phyloP scores from a whole-genome alignment of 1,139 yeast genomes.

The Kurtzmaniella quercitrusa region DNA sequence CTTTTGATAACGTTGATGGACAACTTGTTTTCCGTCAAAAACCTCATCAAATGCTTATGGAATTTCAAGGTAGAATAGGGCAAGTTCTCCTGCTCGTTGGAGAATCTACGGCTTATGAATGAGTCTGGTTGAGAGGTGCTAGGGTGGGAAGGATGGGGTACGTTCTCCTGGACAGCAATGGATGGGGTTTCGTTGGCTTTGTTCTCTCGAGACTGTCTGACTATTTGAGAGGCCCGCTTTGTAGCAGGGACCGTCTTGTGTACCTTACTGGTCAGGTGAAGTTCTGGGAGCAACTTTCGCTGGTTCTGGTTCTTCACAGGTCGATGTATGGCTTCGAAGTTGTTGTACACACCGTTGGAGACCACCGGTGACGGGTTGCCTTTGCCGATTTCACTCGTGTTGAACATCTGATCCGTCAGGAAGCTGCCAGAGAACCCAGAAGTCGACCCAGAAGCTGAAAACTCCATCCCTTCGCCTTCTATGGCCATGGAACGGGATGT shows the following conservation, averaged over 20 bases:
- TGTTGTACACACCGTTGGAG: background rate
- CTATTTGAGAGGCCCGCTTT: too few species aligned
- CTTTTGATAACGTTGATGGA: conserved; percentile 46
- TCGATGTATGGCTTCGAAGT: background rate
- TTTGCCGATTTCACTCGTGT: background rate
- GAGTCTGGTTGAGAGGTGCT: background rate
- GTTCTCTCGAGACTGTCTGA: too few species aligned
- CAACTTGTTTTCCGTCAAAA: conserved; percentile 48
- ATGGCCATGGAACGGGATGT: conserved; percentile 31
- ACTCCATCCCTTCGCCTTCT: conserved; percentile 37
- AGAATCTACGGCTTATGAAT: background rate
- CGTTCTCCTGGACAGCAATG: too few species aligned
- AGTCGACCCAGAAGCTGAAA: conserved; percentile 26
- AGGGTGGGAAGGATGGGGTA: too few species aligned
- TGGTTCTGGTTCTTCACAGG: background rate
- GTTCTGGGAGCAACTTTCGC: too few species aligned
- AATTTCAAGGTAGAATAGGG: conserved; percentile 45
- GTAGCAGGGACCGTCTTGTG: too few species aligned
- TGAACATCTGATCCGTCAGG: background rate
- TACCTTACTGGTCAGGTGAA: too few species aligned
- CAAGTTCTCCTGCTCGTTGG: conserved; percentile 32
- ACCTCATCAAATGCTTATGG: conserved; percentile 48
- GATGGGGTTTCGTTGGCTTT: too few species aligned
- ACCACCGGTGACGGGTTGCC: background rate
- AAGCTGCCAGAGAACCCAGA: conserved; percentile 7